These are phyloP conservation scores for Fusarium nurragi DNA, from an alignment of 2,329 filamentous ascomycete species.

Conservation along the genomic window DNA sequence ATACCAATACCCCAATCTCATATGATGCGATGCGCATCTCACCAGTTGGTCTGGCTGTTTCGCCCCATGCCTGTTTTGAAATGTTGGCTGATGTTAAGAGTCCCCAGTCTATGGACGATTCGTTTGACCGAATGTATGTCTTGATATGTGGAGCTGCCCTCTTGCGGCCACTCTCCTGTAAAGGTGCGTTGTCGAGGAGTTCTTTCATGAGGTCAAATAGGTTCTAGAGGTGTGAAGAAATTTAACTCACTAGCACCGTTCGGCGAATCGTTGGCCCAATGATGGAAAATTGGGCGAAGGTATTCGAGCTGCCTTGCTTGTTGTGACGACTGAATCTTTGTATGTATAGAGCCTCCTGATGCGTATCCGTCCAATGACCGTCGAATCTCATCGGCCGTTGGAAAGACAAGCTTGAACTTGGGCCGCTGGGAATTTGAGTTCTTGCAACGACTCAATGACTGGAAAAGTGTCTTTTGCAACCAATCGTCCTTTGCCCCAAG, in stretches of 20 bases:
- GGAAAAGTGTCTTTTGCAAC: constrained; percentile 73
- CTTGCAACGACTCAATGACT: constrained; percentile 53
- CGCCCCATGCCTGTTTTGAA: constrained; percentile 90
- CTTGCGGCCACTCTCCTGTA: constrained; percentile 66
- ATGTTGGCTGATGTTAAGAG: constrained; percentile 91
- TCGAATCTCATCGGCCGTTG: constrained; percentile 81
- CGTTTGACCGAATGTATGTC: constrained; percentile 77
- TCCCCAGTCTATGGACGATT: constrained; percentile 79
- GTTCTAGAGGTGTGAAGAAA: background rate
- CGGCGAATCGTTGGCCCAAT: constrained; percentile 74
- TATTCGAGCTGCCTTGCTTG: constrained; percentile 80
- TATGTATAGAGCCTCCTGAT: constrained; percentile 84
- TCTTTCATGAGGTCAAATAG: constrained; percentile 34
- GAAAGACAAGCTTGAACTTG: constrained; percentile 78
- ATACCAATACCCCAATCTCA: constrained; percentile 85
- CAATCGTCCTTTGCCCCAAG: constrained; percentile 76
- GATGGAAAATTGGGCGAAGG: constrained; percentile 73
- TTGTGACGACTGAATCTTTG: constrained; percentile 74
- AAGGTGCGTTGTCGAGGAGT: constrained; percentile 31
- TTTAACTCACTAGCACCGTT: constrained; percentile 48
- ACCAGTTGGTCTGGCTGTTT: constrained; percentile 63
- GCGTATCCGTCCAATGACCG: constrained; percentile 79
- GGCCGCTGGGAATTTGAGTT: constrained; percentile 46
- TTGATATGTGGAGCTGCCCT: constrained; percentile 88
- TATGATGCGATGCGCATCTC: constrained; percentile 80